Conservation (phyloP, 2,329 filamentous ascomycete genomes). For the Colletotrichum simmondsii region DNA sequence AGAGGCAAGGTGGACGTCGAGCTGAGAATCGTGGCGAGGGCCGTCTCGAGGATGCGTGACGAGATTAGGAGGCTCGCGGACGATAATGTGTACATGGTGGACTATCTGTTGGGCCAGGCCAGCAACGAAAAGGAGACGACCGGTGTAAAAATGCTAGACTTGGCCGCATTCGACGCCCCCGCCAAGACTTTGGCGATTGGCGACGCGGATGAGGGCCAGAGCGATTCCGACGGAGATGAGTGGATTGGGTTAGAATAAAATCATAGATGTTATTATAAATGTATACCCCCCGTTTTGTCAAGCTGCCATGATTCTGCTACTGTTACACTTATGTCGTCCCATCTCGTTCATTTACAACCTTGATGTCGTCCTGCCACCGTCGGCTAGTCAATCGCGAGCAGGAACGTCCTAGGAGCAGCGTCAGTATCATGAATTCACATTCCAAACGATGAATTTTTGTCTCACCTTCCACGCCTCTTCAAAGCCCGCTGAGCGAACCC, state of each 20-base stretch:
- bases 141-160: constrained; percentile 39
- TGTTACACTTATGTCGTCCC: not conserved
- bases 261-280: constrained; percentile 35
- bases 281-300: constrained; percentile 34
- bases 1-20: constrained; percentile 84
- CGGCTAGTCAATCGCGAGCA: constrained; percentile 23
- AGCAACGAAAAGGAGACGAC: constrained; percentile 30
- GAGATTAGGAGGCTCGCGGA: constrained; percentile 87
- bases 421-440: not conserved
- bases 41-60: constrained; percentile 81
- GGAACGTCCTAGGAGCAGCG: constrained; percentile 15
- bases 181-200: constrained; percentile 25
- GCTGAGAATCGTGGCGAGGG: constrained; percentile 83
- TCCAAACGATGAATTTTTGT: not conserved
- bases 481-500: constrained; percentile 73
- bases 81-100: constrained; percentile 88
- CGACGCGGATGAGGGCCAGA: constrained; percentile 41
- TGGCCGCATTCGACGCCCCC: constrained; percentile 27
- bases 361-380: not conserved
- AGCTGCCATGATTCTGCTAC: not conserved
- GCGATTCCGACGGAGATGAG: constrained; percentile 53
- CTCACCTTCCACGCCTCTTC: constrained; percentile 70
- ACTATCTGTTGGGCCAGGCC: constrained; percentile 76
- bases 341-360: not conserved
- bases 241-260: constrained; percentile 61